These are phyloP conservation scores for Ceratobasidium theobromae DNA, from an alignment of 1,284 basidiomycete species.

Conservation along the genomic window DNA sequence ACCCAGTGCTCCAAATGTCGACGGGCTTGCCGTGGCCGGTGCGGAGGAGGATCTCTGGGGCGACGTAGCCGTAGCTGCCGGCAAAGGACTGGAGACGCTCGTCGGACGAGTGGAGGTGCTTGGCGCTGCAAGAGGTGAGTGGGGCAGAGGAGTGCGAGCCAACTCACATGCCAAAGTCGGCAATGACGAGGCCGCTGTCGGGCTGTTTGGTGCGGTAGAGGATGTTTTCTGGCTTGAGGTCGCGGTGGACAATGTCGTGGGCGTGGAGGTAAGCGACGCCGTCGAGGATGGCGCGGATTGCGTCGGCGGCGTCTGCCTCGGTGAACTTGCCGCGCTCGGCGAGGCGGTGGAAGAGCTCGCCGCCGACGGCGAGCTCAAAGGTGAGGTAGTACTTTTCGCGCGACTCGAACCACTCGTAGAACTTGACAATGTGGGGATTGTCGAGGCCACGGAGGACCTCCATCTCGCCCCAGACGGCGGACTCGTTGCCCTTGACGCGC, in stretches of 20 bases:
- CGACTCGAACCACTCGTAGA: constrained; percentile 92
- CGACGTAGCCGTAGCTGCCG: constrained; percentile 92
- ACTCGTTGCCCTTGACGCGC: constrained; percentile 85
- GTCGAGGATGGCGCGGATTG: constrained; percentile 72
- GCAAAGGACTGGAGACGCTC: constrained; percentile 82
- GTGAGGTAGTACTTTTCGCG: constrained; percentile 87
- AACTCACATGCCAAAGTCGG: constrained; percentile 92
- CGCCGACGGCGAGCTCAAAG: constrained; percentile 88
- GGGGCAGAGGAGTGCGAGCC: not conserved
- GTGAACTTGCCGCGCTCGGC: constrained; percentile 83
- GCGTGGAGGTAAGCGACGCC: constrained; percentile 83
- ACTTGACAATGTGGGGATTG: constrained; percentile 90
- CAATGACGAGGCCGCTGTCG: constrained; percentile 83
- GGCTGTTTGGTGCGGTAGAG: constrained; percentile 76
- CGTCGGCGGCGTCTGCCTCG: constrained; percentile 78
- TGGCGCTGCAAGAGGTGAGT: constrained; percentile 58
- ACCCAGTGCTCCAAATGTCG: constrained; percentile 94
- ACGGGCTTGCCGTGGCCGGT: constrained; percentile 88
- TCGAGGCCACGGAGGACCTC: constrained; percentile 82
- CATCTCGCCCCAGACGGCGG: constrained; percentile 86
- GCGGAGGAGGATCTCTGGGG: constrained; percentile 79
- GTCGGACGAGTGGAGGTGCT: constrained; percentile 75
- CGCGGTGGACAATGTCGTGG: constrained; percentile 88
- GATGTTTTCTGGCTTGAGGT: constrained; percentile 96
- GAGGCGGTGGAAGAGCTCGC: constrained; percentile 87